Evolutionary conservation across 257 asterid genomes (phyloP), one percentile per base, ranked within the genome.

Genomic region (Lantana camara): DNA sequence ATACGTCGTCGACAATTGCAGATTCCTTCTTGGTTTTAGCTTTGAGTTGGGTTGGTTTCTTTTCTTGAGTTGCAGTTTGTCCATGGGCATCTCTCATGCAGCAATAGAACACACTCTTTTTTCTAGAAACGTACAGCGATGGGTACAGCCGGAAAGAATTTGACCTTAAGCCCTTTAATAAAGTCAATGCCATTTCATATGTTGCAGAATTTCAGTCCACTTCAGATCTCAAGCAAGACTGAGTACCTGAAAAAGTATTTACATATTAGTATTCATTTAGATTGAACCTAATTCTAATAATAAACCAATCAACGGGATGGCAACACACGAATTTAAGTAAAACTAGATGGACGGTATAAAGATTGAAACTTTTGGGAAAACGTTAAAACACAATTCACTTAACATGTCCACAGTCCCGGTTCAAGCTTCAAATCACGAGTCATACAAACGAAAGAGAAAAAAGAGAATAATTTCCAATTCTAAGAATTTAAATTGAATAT

Each of bases 81-180:
- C 78, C 75, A 29, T 76, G 76, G 49, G 83, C 65, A 65, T 67
- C 79, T 68, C 78, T 78, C 72, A 78, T 60, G 46, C 80, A 62
- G 64, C 84, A 70, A 57, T 74, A 80, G 3, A 72, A 41, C 51
- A 68, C 64, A 47, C 77, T 78, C 49, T 79, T 76, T 64, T 82
- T 84, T 68, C 82, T 74, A 68, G 86, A 68, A 57, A 80, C 72
- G 73, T 60, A 73, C 46, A 83, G 63, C 14, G 97, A 88, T 19
- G 95, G 89, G 66, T 78, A 81, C n/a, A 72, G 30, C 70, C 68
- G 76, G 44, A 77, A 85, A 21, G 82, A 81, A 48, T 71, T 78
- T 10, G 77, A 50, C 66, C 78, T 83, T 61, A 94, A 73, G 76
- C 97, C 95, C 70, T 85, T 83, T 66, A 88, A 79, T 77, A 94